Base-by-base conservation (phyloP, 2,329 filamentous ascomycete species). In the Leptosphaerulina australis region DNA sequence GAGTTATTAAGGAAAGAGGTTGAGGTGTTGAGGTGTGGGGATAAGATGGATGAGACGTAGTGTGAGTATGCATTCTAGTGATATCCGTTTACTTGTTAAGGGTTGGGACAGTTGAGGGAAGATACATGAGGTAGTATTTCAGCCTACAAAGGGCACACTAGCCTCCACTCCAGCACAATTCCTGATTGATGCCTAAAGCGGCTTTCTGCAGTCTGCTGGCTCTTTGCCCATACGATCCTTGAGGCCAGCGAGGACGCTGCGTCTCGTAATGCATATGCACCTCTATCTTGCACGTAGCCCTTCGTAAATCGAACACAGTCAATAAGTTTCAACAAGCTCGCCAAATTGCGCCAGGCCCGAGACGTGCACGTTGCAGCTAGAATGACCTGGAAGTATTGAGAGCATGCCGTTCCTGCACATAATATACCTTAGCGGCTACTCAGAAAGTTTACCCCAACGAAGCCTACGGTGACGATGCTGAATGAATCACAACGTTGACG, bases 21-120 rank as follows among this genome's bases (percentile, higher is more conserved):
- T n/a, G 62, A 64, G 37, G 57, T 57, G 21, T 45, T 62, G 46
- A 56, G 55, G 35, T 28, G 43, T 10, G 53, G 37, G 4, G 63
- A 65, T 22, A 37, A 37, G 12, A 67, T 67, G 64, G 64, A 67
- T 53, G 55, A 56, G 41, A 58, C 63, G n/a, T 50, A 52, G 49
- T 54, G 25, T 45, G 25, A 35, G 39, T 37, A 37, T 52, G 47
- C 43, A 47, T 49, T 43, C 40, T 44, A 26, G 30, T 51, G 54
- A 57, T 55, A 57, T 57, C 55, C 54, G 43, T 46, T 53, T 35
- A 41, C n/a, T n/a, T 46, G 34, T 47, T 30, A 34, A 36, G 49
- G 39, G 39, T 49, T 39, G 30, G 5, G 11, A 22, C n/a, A 5
- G n/a, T 36, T 26, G 37, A 30, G 20, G 29, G 35, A 37, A 22